Conservation (phyloP, 495 filamentous ascomycete species). For the Aspergillus leporis region DNA sequence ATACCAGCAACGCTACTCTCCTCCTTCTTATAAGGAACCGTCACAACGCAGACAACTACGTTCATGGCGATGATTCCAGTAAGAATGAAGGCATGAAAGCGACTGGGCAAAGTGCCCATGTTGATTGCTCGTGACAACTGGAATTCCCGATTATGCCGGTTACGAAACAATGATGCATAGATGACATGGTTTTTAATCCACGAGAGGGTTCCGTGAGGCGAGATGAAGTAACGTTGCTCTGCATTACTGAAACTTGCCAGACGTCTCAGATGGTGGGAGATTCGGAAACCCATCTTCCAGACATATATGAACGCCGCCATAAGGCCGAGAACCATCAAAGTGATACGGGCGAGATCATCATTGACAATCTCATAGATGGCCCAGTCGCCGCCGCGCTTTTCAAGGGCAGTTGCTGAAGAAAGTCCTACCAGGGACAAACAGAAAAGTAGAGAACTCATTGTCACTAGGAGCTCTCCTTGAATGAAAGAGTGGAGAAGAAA, state of each 20-base stretch:
- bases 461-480: neutral
- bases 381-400: constrained; percentile 28
- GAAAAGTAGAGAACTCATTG: constrained; percentile 20
- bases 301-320: constrained; percentile 51
- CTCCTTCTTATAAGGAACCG: constrained; percentile 56
- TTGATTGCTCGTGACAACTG: constrained; percentile 74
- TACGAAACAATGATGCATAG: constrained; percentile 79
- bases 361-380: constrained; percentile 35
- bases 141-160: constrained; percentile 85
- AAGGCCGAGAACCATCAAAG: constrained; percentile 49
- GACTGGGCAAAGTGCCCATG: constrained; percentile 81
- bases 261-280: constrained; percentile 68
- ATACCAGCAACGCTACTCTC: constrained; percentile 47
- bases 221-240: constrained; percentile 62
- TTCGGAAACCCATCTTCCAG: constrained; percentile 50
- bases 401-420: constrained; percentile 28
- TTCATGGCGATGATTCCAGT: constrained; percentile 73
- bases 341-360: constrained; percentile 41
- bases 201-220: constrained; percentile 50
- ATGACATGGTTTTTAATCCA: constrained; percentile 77
- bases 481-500: constrained; percentile 3
- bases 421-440: constrained; percentile 33
- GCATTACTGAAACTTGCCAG: constrained; percentile 72
- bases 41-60: constrained; percentile 72
- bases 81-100: constrained; percentile 77